Conservation (phyloP, 1,284 basidiomycete species). For the Hypsizygus ulmarius region DNA sequence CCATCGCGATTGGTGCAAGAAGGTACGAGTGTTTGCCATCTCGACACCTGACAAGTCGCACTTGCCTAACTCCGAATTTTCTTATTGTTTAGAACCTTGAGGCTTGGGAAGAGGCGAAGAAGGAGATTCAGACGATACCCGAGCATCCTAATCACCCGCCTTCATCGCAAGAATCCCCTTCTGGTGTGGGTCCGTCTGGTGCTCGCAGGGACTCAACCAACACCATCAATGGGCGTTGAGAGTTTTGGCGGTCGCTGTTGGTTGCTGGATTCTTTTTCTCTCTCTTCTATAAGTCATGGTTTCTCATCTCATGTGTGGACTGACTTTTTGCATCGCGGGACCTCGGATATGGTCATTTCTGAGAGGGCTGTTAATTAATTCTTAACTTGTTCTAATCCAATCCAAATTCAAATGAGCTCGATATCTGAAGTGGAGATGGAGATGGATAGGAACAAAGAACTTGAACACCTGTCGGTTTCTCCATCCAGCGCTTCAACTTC, state of each 20-base stretch:
- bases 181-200: conserved; percentile 31
- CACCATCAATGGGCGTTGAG: conserved; percentile 47
- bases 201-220: conserved; percentile 61
- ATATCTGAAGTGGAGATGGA: no score
- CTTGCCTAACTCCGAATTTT: conserved; percentile 6
- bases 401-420: no score
- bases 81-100: conserved; percentile 75
- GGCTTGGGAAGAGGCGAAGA: conserved; percentile 94
- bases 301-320: background rate
- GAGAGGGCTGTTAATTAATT: conserved; percentile 1
- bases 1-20: conserved; percentile 94
- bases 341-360: conserved; percentile 5
- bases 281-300: no score
- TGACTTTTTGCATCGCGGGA: conserved; percentile 1
- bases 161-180: conserved; percentile 32
- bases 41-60: conserved; percentile 4
- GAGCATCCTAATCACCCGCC: conserved; percentile 79
- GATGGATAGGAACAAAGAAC: no score
- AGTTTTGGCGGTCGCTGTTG: background rate
- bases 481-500: no score
- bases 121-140: conserved; percentile 85
- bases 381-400: background rate
- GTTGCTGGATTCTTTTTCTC: no score
- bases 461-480: no score
- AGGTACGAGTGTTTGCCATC: conserved; percentile 49